phyloP scores from a whole-genome alignment of 352 stramenopile genomes.

The Pythium grandisporangium region DNA sequence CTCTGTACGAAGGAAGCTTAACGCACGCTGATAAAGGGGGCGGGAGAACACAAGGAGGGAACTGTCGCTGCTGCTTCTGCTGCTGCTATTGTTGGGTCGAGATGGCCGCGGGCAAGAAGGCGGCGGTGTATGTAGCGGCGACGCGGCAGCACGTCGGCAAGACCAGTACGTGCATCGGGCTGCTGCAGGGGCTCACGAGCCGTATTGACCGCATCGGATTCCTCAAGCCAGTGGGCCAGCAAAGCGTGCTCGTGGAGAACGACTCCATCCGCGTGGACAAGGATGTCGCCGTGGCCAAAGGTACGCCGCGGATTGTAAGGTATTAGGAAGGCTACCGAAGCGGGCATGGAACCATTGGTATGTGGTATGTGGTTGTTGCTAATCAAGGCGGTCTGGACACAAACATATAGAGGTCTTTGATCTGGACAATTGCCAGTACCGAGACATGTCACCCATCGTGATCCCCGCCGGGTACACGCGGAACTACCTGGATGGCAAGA shows the following conservation, averaged over 20 bases:
- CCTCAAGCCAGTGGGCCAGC: slow-evolving; percentile 94
- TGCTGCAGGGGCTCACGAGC: slow-evolving; percentile 91
- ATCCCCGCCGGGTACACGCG: slow-evolving; percentile 95
- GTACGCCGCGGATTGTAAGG: no score
- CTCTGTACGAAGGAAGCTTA: no score
- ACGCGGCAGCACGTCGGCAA: slow-evolving; percentile 87
- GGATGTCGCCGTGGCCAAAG: slow-evolving; percentile 84
- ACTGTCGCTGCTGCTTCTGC: no score
- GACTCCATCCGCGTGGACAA: slow-evolving; percentile 86
- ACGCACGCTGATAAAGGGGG: no score
- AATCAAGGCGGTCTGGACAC: no score
- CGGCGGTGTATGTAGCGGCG: slow-evolving; percentile 77
- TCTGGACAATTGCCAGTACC: slow-evolving; percentile 88
- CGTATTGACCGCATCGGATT: slow-evolving; percentile 86
- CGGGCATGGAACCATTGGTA: no score
- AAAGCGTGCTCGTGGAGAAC: slow-evolving; percentile 71
- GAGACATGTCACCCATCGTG: slow-evolving; percentile 94
- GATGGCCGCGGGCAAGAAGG: slow-evolving; percentile 25
- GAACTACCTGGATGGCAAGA: slow-evolving; percentile 92
- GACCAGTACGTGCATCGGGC: slow-evolving; percentile 90
- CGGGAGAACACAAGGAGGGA: no score
- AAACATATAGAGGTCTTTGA: slow-evolving; percentile 91
- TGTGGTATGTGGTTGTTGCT: no score
- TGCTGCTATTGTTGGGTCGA: no score
- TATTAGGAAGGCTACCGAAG: no score